Percentiles rank a stretch among this genome's conserved stretches.
Conservation (phyloP, 495 filamentous ascomycete genomes). For the Talaromyces stipitatus region DNA sequence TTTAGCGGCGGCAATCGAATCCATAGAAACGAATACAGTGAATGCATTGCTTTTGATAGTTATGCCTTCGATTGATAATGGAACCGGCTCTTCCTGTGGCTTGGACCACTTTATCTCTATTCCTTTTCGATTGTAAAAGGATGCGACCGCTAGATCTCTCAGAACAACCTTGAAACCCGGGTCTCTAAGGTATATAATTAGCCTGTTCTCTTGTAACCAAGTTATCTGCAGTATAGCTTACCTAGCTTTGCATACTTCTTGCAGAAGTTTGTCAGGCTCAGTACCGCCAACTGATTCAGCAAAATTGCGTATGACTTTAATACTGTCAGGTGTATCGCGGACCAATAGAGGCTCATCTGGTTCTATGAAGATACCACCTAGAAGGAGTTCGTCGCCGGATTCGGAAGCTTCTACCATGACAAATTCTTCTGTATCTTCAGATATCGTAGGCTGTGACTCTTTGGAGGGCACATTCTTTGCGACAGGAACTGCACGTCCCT, state of each 20-base stretch:
- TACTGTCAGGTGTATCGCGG: constrained; percentile 16
- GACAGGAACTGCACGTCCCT: constrained; percentile 6
- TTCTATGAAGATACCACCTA: constrained; percentile 66
- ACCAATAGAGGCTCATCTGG: constrained; percentile 22
- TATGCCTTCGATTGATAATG: constrained; percentile 28
- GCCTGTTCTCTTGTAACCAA: neutral
- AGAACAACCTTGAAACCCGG: constrained; percentile 55
- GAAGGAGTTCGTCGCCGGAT: constrained; percentile 48
- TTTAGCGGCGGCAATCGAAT: constrained; percentile 63
- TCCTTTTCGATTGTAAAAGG: constrained; percentile 66
- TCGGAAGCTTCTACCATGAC: constrained; percentile 45
- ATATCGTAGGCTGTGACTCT: constrained; percentile 13
- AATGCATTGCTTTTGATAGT: constrained; percentile 35
- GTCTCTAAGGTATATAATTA: constrained; percentile 43
- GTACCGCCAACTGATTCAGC: constrained; percentile 63
- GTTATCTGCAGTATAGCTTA: constrained; percentile 24
- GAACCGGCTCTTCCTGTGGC: constrained; percentile 50
- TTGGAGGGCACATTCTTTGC: constrained; percentile 17
- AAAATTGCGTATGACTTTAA: constrained; percentile 66
- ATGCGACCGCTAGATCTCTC: constrained; percentile 57
- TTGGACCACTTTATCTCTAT: constrained; percentile 77
- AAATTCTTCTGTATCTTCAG: constrained; percentile 40
- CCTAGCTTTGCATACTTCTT: constrained; percentile 83
- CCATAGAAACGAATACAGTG: constrained; percentile 60
- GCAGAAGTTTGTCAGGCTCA: constrained; percentile 62